A percentile compares a stretch with the other conserved stretches of the same genome.
phyloP scores from a whole-genome alignment of 345 rosid species.

The Brassica nigra region DNA sequence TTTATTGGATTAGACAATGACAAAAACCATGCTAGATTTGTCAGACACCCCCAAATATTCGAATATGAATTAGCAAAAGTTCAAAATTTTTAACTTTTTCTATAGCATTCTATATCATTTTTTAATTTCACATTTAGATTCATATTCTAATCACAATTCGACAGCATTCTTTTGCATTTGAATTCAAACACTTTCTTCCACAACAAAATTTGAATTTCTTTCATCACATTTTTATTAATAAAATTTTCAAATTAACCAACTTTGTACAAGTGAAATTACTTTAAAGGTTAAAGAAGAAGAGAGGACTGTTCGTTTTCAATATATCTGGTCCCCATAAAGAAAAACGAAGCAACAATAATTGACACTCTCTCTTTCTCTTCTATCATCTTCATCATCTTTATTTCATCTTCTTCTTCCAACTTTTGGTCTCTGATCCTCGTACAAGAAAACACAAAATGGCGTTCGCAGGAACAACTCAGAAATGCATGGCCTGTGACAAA shows the following conservation, averaged over 20 bases:
- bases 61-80: background rate
- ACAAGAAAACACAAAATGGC: conserved; percentile 53
- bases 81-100: background rate
- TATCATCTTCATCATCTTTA: background rate
- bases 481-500: conserved; percentile 98
- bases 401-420: background rate
- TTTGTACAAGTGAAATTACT: background rate
- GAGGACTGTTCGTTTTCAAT: conserved; percentile 32
- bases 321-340: conserved; percentile 33
- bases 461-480: conserved; percentile 98
- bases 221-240: background rate
- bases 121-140: no score
- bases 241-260: background rate
- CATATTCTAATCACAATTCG: no score
- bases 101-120: no score
- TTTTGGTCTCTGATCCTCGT: conserved; percentile 23
- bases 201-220: background rate
- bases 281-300: background rate
- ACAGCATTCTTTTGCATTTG: background rate
- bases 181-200: background rate
- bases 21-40: conserved; percentile 10
- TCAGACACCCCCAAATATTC: conserved; percentile 13
- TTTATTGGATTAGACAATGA: conserved; percentile 24
- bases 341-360: conserved; percentile 41
- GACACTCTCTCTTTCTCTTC: conserved; percentile 29